Conservation (phyloP, 1,139 yeast species). For the Saccharomyces hybrid region DNA sequence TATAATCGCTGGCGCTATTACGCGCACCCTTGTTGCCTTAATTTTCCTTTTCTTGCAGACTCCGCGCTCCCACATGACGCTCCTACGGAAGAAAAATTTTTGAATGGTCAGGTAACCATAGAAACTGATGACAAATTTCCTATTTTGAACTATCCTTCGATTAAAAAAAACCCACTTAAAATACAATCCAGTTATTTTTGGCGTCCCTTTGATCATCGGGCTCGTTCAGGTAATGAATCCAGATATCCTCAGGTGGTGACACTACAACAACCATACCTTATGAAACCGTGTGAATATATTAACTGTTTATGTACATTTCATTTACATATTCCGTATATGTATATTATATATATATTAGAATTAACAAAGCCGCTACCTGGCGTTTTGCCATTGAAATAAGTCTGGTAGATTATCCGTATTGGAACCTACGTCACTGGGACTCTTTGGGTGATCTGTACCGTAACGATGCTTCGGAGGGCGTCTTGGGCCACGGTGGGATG, state of each 20-base stretch:
- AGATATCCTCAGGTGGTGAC: too few species aligned
- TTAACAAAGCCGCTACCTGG: constrained; percentile 6
- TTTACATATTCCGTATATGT: too few species aligned
- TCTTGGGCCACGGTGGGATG: constrained; percentile 13
- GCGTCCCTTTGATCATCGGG: background rate
- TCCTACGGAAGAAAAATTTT: background rate
- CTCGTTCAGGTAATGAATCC: too few species aligned
- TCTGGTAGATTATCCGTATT: constrained; percentile 16
- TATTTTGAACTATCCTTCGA: background rate
- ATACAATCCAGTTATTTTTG: background rate
- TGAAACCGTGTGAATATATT: background rate
- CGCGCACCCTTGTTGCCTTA: background rate
- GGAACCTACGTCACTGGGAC: background rate
- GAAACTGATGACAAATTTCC: background rate
- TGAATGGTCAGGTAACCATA: background rate
- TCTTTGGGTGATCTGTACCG: constrained; percentile 1
- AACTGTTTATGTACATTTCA: background rate
- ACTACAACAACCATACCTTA: too few species aligned
- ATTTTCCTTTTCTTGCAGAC: background rate
- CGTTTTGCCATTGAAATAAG: constrained; percentile 26
- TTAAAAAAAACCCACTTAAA: background rate
- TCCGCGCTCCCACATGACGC: background rate
- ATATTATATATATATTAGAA: background rate
- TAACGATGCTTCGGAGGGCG: constrained; percentile 9
- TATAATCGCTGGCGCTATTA: background rate